phyloP scores from a whole-genome alignment of 108 stramenopile species.

The Discostella pseudostelligera region DNA sequence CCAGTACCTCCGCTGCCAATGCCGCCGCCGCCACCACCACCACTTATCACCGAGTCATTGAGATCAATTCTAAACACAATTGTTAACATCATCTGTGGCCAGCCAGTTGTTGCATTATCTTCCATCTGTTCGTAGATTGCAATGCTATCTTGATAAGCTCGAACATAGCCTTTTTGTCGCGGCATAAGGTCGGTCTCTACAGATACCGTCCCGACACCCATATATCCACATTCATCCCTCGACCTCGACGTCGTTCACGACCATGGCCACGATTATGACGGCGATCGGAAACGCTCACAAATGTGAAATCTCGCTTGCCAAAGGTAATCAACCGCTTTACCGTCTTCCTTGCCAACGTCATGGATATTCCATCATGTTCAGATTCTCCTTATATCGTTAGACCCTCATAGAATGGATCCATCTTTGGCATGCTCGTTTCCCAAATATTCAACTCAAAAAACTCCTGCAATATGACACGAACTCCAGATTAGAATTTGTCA shows the following conservation, averaged over 20 bases:
- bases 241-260: too few relatives aligned
- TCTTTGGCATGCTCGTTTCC: constrained; percentile 62
- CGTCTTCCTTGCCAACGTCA: constrained; percentile 62
- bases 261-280: too few relatives aligned
- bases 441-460: constrained; percentile 54
- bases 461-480: not conserved
- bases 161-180: constrained; percentile 39
- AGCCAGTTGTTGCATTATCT: constrained; percentile 10
- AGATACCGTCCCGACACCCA: constrained; percentile 64
- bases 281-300: constrained; percentile 56
- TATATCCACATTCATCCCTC: constrained; percentile 44
- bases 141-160: constrained; percentile 73
- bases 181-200: constrained; percentile 48
- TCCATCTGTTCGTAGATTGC: constrained; percentile 61
- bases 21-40: too few relatives aligned
- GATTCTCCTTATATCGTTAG: constrained; percentile 42
- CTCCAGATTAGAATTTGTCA: not conserved
- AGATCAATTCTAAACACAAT: constrained; percentile 73
- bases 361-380: constrained; percentile 37
- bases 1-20: constrained; percentile 51
- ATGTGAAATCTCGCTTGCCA: constrained; percentile 71
- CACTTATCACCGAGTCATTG: constrained; percentile 66
- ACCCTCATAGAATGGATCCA: constrained; percentile 76
- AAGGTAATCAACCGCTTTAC: constrained; percentile 57
- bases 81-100: constrained; percentile 42